phyloP scores from a whole-genome alignment of 208 protist species.

The Leptomonas pyrrhocoris region DNA sequence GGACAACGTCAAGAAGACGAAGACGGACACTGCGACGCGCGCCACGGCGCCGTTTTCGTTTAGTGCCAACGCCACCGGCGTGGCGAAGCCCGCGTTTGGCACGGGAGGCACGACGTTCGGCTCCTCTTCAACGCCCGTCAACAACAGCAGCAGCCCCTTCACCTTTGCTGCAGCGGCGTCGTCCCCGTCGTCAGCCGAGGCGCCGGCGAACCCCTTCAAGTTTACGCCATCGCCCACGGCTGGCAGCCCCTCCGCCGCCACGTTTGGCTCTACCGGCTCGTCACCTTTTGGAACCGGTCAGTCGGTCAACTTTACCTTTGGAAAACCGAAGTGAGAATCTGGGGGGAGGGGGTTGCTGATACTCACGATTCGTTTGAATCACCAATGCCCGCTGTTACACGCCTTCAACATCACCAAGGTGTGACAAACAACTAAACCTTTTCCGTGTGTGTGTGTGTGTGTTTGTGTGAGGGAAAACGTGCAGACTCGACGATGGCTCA shows the following conservation, averaged over 20 bases:
- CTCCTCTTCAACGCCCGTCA: not conserved
- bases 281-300: not conserved
- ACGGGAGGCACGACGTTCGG: not conserved
- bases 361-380: not conserved
- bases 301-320: slow-evolving; percentile 1
- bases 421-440: too few species aligned
- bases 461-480: not conserved
- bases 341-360: not conserved
- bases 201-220: slow-evolving; percentile 13
- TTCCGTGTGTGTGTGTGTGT: slow-evolving; percentile 6
- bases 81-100: slow-evolving; percentile 5
- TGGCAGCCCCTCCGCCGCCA: not conserved
- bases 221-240: slow-evolving; percentile 3
- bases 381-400: too few species aligned
- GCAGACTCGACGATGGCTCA: too few species aligned
- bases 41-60: slow-evolving; percentile 33
- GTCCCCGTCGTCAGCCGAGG: not conserved
- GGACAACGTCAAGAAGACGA: slow-evolving; percentile 25
- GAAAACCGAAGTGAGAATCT: slow-evolving; percentile 2
- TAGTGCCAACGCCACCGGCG: not conserved
- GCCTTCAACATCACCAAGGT: too few species aligned
- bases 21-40: not conserved
- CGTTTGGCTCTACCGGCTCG: not conserved
- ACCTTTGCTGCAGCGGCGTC: slow-evolving; percentile 12
- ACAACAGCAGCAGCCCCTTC: slow-evolving; percentile 6